Percentiles rank a stretch among this genome's conserved stretches.
These are phyloP conservation scores for Drechslerella coelobrocha DNA, from an alignment of 2,329 filamentous ascomycete genomes.

Conservation along the genomic window DNA sequence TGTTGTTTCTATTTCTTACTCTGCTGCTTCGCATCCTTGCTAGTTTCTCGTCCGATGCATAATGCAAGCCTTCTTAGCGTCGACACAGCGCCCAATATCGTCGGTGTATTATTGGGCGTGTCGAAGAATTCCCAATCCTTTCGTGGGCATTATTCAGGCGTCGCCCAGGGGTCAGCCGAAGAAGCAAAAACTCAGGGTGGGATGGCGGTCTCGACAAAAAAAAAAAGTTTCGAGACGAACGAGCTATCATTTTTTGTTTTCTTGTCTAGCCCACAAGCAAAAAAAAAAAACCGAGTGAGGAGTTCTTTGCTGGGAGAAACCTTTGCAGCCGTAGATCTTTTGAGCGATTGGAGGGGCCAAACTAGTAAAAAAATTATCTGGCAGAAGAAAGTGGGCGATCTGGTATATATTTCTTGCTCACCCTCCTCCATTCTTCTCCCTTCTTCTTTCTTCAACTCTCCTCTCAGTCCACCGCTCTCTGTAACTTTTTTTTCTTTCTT, in stretches of 20 bases:
- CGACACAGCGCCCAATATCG: conserved; percentile 23
- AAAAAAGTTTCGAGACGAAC: conserved; percentile 28
- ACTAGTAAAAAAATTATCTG: conserved; percentile 18
- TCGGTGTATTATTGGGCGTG: conserved; percentile 32
- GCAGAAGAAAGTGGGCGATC: conserved; percentile 3
- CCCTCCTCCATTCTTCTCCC: conserved; percentile 33
- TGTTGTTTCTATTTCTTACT: conserved; percentile 46
- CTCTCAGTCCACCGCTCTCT: conserved; percentile 23
- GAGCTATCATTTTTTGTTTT: conserved; percentile 41
- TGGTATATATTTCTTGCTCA: conserved; percentile 48
- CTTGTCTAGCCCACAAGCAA: conserved; percentile 32
- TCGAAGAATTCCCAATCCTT: conserved; percentile 42
- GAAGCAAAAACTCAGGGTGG: conserved; percentile 37
- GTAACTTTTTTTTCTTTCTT: conserved; percentile 35
- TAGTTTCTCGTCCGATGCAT: conserved; percentile 49
- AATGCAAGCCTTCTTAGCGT: conserved; percentile 47
- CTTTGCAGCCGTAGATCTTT: conserved; percentile 4
- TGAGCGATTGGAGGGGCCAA: conserved; percentile 5
- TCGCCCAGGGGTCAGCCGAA: conserved; percentile 35
- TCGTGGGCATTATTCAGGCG: conserved; percentile 48
- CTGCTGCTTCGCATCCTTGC: conserved; percentile 26
- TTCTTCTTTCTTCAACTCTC: conserved; percentile 20
- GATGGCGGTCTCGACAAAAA: conserved; percentile 43
- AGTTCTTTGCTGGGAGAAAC: neutral
- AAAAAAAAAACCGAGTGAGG: conserved; percentile 32